phyloP scores from a whole-genome alignment of 192 early-diverging fungal genomes.

The Geranomyces michiganensis region DNA sequence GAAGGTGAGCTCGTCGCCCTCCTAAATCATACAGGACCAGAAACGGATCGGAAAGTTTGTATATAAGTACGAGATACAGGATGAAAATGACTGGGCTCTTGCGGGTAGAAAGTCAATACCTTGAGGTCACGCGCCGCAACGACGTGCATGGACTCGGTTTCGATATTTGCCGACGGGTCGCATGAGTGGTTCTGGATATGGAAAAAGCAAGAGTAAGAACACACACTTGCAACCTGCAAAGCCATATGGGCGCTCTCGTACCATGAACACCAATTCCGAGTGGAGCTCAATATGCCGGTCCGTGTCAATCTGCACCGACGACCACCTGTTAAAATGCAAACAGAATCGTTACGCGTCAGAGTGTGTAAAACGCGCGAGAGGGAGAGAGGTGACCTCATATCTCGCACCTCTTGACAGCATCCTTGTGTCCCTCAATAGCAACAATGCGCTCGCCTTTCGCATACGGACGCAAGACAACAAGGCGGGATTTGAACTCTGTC shows the following conservation, averaged over 20 bases:
- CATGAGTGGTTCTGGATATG: slow-evolving; percentile 45
- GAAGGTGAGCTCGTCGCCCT: slow-evolving; percentile 49
- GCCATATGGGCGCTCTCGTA: too few relatives aligned
- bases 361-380: neutral
- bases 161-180: slow-evolving; percentile 39
- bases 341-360: too few relatives aligned
- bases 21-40: neutral
- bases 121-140: slow-evolving; percentile 36
- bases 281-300: slow-evolving; percentile 46
- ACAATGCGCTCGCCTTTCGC: slow-evolving; percentile 30
- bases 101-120: too few relatives aligned
- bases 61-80: too few relatives aligned
- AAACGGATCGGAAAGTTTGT: too few relatives aligned
- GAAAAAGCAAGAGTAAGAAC: neutral
- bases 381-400: neutral
- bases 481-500: slow-evolving; percentile 39
- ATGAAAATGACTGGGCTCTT: too few relatives aligned
- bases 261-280: slow-evolving; percentile 43
- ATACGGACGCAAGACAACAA: slow-evolving; percentile 14
- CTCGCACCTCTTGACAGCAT: slow-evolving; percentile 20
- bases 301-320: slow-evolving; percentile 38
- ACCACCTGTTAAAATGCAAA: slow-evolving; percentile 26
- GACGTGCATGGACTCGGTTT: slow-evolving; percentile 22
- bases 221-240: neutral
- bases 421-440: slow-evolving; percentile 22